Evolutionary conservation across 768 basidiomycete species (phyloP), one percentile per base, ranked within the genome.

Genomic region (Rhizopogon sp.): DNA sequence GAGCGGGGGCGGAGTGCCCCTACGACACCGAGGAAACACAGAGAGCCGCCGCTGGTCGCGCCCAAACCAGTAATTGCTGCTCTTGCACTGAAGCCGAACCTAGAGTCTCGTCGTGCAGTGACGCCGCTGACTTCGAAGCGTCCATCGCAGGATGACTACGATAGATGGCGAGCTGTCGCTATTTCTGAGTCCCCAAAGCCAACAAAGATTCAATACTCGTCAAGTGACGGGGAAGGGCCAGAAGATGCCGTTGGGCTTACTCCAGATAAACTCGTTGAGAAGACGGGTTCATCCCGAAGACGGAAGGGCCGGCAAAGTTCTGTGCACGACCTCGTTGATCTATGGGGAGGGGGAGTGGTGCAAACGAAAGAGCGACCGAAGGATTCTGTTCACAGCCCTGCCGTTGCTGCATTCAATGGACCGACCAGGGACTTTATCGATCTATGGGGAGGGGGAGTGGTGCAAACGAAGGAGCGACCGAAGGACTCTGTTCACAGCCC

Each of bases 271-370:
- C 46, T 58, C 6, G 62, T 29, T 46, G 53, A 66, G 55, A 66
- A 62, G 43, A 59, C 55, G 50, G 55, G 61, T 33, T 60, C 65
- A 16, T 64, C 64, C 56, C 61, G 68, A 50, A 70, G 67, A 50
- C 64, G 70, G 42, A 83, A 82, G 60, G 75, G 80, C 40, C 73
- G 90, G 58, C 88, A 92, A 73, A 86, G 83, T 62, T 92, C 91
- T 11, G 89, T 92, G 22, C 89, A 93, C 62, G 87, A 93, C 63
- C 66, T 92, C 53, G 87, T 92, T 29, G 87, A 88, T 65, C 67
- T 92, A 29, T 91, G 86, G 76, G 88, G 88, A 40, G 87, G 87
- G 6, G 76, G 77, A 13, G 57, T 74, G 56, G 58, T 61, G 47
- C 72, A 67, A 58, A 65, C 64, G 20, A 80, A 76, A 60, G 79